Conservation (phyloP, 139 green algal species). For the Haematococcus lacustris region DNA sequence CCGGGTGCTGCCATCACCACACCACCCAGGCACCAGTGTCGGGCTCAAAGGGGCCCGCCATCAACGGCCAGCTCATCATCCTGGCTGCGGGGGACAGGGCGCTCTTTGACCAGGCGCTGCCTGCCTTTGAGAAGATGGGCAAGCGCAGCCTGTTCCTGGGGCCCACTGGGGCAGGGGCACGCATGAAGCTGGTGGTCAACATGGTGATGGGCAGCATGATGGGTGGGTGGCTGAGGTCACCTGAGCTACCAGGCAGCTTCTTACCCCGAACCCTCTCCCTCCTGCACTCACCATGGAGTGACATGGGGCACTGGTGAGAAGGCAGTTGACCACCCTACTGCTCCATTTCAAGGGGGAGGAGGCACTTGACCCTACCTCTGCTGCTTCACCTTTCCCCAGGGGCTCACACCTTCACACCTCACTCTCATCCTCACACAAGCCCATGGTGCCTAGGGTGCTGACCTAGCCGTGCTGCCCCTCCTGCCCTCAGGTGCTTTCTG, state of each 20-base stretch:
- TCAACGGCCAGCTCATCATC: conserved; percentile 67
- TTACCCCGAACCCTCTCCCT: no score
- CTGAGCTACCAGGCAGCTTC: no score
- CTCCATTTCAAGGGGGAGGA: no score
- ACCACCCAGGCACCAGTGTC: conserved; percentile 57
- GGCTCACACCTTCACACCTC: no score
- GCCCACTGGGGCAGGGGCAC: conserved; percentile 66
- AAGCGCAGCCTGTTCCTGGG: conserved; percentile 72
- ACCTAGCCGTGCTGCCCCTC: no score
- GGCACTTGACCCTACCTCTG: no score
- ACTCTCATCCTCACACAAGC: no score
- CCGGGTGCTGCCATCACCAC: background rate
- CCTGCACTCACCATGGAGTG: no score
- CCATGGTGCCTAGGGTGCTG: no score
- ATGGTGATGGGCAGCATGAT: conserved; percentile 83
- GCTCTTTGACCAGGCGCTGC: conserved; percentile 40
- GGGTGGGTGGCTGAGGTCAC: conserved; percentile 8
- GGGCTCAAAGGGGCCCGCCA: conserved; percentile 78
- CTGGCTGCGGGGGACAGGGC: conserved; percentile 38
- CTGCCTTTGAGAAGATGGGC: conserved; percentile 72
- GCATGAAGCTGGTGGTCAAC: conserved; percentile 98
- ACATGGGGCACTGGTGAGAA: no score
- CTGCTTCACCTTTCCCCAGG: no score
- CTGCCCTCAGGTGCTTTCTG: conserved; percentile 11
- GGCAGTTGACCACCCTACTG: no score